These are phyloP conservation scores for Curvularia sp. DNA, from an alignment of 2,329 filamentous ascomycete species.

Conservation along the genomic window DNA sequence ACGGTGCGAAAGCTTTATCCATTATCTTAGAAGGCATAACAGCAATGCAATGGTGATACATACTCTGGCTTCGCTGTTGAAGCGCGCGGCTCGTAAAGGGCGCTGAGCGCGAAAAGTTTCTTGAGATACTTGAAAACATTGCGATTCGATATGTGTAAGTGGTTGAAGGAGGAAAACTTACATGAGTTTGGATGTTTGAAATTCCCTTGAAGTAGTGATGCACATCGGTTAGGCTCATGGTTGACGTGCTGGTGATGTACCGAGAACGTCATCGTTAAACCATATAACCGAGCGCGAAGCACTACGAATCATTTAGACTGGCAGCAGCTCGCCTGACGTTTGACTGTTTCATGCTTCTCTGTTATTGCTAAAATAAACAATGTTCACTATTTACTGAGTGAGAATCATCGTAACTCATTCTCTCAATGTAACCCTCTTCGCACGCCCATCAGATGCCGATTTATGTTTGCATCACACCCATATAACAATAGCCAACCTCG, in stretches of 20 bases:
- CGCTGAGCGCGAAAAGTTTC: slow-evolving; percentile 15
- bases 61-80: slow-evolving; percentile 16
- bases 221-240: not conserved
- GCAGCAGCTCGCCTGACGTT: not conserved
- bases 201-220: not conserved
- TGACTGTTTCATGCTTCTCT: not conserved
- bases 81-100: slow-evolving; percentile 1
- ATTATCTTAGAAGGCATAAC: not conserved
- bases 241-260: slow-evolving; percentile 16
- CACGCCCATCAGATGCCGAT: too few species aligned
- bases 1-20: slow-evolving; percentile 2
- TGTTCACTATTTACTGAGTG: too few species aligned
- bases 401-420: not conserved
- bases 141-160: not conserved
- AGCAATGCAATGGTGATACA: too few species aligned
- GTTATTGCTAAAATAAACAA: not conserved
- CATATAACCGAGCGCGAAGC: not conserved
- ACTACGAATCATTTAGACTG: not conserved
- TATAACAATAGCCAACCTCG: too few species aligned
- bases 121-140: slow-evolving; percentile 15
- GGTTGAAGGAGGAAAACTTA: not conserved
- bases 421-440: too few species aligned
- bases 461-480: too few species aligned
- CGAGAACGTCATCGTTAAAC: slow-evolving; percentile 14
- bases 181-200: not conserved